Base-by-base conservation (phyloP, 1,139 yeast genomes). In the Wickerhamiella pararugosa region DNA sequence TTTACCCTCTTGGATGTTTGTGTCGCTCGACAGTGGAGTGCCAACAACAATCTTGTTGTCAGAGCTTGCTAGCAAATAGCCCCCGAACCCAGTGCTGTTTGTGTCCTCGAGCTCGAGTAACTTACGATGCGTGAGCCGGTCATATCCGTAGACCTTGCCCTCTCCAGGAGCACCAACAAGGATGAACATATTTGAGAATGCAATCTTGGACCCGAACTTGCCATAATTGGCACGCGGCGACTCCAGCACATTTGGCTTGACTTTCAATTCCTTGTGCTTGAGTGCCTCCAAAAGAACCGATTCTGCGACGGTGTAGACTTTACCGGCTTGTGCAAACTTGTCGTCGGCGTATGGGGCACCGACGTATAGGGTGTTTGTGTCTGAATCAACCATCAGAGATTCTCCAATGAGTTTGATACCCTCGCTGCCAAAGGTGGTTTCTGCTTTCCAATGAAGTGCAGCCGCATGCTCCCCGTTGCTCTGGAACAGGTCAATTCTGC, bases 341-440 rank as follows among this genome's bases (percentile, higher is more conserved):
- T 51, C 51, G 44, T 69, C 69, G 8, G 64, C 59, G 41, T 57
- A 60, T 6, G 68, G 68, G 0, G 73, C 64, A 0, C 71, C 69
- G 3, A 74, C 51, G 1, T 70, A 43, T 0, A 63, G 63, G 9
- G 54, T 47, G 0, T 64, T 66, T 40, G 63, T 66, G 4, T 54
- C 55, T 40, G 63, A 66, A 4, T 54, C 55, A 0, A 57, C 53
- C 0, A 51, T 45, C 26, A 66, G 49, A 1, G 53, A 35, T 34
- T 49, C 49, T 42, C 71, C 60, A 46, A 57, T 51, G 52, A 60
- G 58, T 45, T 71, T 71, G 1, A 50, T 37, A 0, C 75, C 75
- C 1, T 46, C 34, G 0, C 45, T 21, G 0, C 76, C 76, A 39
- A 64, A 60, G 6, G 32, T 38, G 0, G 50, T 39, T 3, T 46